These are phyloP conservation scores for Allomyces macrogynus DNA, from an alignment of 192 early-diverging fungal genomes.

Conservation along the genomic window DNA sequence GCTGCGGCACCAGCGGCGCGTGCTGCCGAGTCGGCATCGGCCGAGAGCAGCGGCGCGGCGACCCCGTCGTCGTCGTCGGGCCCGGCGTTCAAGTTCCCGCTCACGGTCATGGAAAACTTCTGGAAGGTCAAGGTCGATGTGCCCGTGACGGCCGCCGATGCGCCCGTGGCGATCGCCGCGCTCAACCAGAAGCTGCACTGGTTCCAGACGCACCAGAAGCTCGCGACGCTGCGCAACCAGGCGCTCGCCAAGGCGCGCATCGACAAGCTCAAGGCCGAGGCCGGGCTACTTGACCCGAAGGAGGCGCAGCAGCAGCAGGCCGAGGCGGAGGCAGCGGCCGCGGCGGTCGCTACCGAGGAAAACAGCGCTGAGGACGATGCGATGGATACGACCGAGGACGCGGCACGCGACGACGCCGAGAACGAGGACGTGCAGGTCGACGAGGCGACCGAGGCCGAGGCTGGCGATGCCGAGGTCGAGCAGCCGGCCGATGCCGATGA, in stretches of 20 bases:
- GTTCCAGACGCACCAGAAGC: constrained; percentile 56
- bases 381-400: background rate
- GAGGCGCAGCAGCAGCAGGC: too few species aligned
- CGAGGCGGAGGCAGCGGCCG: background rate
- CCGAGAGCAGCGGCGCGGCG: too few species aligned
- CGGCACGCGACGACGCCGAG: background rate
- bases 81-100: constrained; percentile 38
- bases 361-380: background rate
- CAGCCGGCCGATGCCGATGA: too few species aligned
- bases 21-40: too few species aligned
- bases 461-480: too few species aligned
- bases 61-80: background rate
- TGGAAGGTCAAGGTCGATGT: constrained; percentile 55
- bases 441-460: too few species aligned
- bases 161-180: constrained; percentile 46
- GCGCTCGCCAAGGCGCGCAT: constrained; percentile 69
- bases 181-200: constrained; percentile 46
- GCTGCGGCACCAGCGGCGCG: constrained; percentile 6
- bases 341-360: background rate
- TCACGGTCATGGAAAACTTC: constrained; percentile 62
- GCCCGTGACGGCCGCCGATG: constrained; percentile 45
- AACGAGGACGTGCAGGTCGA: background rate
- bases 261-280: constrained; percentile 39
- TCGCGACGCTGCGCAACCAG: constrained; percentile 67
- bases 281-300: constrained; percentile 10